Base-by-base conservation (phyloP, 2,329 filamentous ascomycete genomes). In the Cercospora sp. region DNA sequence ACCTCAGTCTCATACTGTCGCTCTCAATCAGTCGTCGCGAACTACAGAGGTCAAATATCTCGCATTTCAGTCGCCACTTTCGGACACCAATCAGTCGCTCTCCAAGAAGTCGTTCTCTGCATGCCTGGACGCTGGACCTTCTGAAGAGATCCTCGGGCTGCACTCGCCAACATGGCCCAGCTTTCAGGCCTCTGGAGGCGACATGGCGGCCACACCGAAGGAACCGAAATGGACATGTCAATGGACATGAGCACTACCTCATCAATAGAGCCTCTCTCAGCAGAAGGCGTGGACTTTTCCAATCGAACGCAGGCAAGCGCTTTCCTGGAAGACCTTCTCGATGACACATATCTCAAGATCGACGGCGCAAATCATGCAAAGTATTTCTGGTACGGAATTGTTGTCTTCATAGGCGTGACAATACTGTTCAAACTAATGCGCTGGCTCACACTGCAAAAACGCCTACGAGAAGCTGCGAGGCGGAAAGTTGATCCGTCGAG, bases 311-410 rank as follows among this genome's bases (percentile, higher is more conserved):
- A 80, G 65, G 79, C 79, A 5, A 65, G 72, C 1, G 75, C 74
- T 23, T 81, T 81, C 53, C 74, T 81, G 7, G 73, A 68, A 6
- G 72, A 79, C 8, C 72, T 81, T 18, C 72, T 80, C 9, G 77
- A 81, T 68, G 79, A 81, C 63, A 73, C 72, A 6, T 69, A 74
- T 20, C 75, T 81, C 33, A 77, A 79, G 58, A 45, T 78, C 12
- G 73, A 75, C 33, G 79, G 76, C 4, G 79, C 80, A 63, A 72
- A 72, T 31, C 78, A 78, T 64, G 79, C 80, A 1, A 74, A 76
- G 40, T 73, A 78, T 64, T 81, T 81, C 67, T 81, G 79, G 80
- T 81, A 79, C 63, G 80, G 79, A 2, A 72, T 80, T 26, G 77
- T 77, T 16, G 74, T 76, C 9, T 71, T 80, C 5, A 75, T 81